Base-by-base conservation (phyloP, 176 grass and related monocot genomes). In the Leersia perrieri region DNA sequence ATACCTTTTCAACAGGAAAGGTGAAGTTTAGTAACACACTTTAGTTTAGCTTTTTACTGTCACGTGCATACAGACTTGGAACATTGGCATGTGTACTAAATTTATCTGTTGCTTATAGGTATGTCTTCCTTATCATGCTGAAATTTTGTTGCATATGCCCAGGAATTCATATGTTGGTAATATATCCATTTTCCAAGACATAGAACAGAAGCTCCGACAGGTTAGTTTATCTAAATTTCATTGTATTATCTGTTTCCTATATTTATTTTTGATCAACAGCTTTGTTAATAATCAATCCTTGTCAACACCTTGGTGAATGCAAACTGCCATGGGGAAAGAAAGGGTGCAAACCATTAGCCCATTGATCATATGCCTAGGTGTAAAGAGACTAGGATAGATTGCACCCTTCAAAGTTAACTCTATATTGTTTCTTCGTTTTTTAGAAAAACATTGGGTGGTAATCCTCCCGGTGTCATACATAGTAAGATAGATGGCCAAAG, bases 151-250 rank as follows among this genome's bases (percentile, higher is more conserved):
- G 72, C 73, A 15, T 78, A 80, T 92, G 53, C 38, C 61, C 87
- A 99, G 96, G 83, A 91, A 87, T 27, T 99, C 96, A 30, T 95
- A 91, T 77, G 88, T 99, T 51, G 96, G 96, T 33, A 99, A 99
- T 75, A 84, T 99, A 57, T 87, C 83, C 22, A 1, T 99, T 81
- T 99, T 99, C 31, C 68, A 64, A 70, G 92, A 93, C 16, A 90
- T 99, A 25, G 96, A 99, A 86, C 81, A 91, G 78, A 91, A 95
- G 80, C 82, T 99, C 41, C 70, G 63, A 47, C 92, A 95, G 96
- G 96, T 99, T 33, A 55, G 36, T 82, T 76, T 25, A 60, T 86
- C 82, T 89, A 39, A 45, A 68, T 27, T 74, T 36, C 27, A 76
- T 45, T 31, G 9, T 22, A 38, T 47, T 66, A 62, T 30, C 16